Base-by-base conservation (phyloP, 306 rosid genomes). In the Mimosa pudica region DNA sequence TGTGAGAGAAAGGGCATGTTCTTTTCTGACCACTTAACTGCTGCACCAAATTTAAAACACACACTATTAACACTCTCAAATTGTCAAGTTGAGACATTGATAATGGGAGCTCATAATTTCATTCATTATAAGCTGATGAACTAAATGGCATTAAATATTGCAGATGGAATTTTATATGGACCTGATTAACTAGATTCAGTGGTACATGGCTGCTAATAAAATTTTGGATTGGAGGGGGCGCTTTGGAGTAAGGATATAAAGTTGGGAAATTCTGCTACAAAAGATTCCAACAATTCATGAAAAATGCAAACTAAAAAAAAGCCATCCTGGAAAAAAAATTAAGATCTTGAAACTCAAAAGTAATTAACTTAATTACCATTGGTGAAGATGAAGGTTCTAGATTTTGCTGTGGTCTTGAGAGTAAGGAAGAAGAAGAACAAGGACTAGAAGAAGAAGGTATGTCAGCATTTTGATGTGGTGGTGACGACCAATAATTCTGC, bases 141-240 rank as follows among this genome's bases (percentile, higher is more conserved):
- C 30, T 24, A 24, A 24, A 24, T 24, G 30, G 30, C 30, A 24
- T 24, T 24, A 24, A 24, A 24, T 24, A 24, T 24, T 24, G 30
- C 30, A 24, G 30, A 24, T 24, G 30, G 30, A 24, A 24, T 24
- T 24, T 24, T 24, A 24, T 24, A 24, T 24, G 63, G 84, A 91
- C 98, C 93, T 83, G 85, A 63, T 86, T 91, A 55, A 74, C 85
- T 48, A 86, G 86, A 79, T 76, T 80, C 57, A 70, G 30, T 16
- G 83, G 76, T 61, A 74, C 70, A 54, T 55, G 75, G 71, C 78
- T 89, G 84, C 84, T 76, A 72, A 75, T 65, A 51, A 38, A 84
- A 79, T 83, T 94, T 94, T 94, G 98, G 98, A 92, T 94, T 94
- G 97, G 92, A 94, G 98, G 98, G 98, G 92, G 98, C 97, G 92